Conservation (phyloP, 208 protist genomes). For the Lotmaria passim region DNA sequence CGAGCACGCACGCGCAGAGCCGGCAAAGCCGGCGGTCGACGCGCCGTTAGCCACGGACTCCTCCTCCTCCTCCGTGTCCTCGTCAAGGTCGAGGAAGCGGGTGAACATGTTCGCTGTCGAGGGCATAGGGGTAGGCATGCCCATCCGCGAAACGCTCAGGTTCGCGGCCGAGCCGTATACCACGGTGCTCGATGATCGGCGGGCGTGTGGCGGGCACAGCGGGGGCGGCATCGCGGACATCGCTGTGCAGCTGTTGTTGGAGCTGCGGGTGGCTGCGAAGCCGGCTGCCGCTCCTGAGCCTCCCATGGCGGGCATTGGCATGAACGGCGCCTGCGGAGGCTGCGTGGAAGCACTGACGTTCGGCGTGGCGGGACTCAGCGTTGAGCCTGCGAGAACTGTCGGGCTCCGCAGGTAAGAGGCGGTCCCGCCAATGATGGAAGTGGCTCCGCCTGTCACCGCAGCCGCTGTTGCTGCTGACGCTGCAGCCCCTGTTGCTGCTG, state of each 20-base stretch:
- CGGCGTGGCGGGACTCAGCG: neutral
- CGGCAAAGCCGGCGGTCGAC: slow-evolving; percentile 3
- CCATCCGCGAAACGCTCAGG: slow-evolving; percentile 19
- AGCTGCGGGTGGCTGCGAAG: neutral
- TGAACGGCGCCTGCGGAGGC: neutral
- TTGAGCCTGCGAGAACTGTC: neutral
- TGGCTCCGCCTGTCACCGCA: too few relatives aligned
- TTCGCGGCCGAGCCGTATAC: neutral
- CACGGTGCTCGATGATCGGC: slow-evolving; percentile 12
- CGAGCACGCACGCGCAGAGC: neutral
- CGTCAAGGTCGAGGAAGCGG: slow-evolving; percentile 46
- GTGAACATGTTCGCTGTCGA: slow-evolving; percentile 73
- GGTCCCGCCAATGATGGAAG: too few relatives aligned
- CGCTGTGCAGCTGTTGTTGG: slow-evolving; percentile 14
- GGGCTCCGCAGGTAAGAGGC: neutral
- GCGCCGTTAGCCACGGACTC: slow-evolving; percentile 14
- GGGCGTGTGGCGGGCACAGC: slow-evolving; percentile 6
- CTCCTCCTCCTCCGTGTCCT: slow-evolving; percentile 38
- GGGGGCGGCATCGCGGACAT: slow-evolving; percentile 5
- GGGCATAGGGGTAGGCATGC: slow-evolving; percentile 67
- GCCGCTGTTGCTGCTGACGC: too few relatives aligned
- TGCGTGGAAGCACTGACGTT: slow-evolving; percentile 10
- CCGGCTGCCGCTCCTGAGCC: neutral
- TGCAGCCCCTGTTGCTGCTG: too few relatives aligned
- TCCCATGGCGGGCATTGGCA: neutral